These are phyloP conservation scores for Pichia inconspicua DNA, from an alignment of 1,139 yeast genomes.

Conservation along the genomic window DNA sequence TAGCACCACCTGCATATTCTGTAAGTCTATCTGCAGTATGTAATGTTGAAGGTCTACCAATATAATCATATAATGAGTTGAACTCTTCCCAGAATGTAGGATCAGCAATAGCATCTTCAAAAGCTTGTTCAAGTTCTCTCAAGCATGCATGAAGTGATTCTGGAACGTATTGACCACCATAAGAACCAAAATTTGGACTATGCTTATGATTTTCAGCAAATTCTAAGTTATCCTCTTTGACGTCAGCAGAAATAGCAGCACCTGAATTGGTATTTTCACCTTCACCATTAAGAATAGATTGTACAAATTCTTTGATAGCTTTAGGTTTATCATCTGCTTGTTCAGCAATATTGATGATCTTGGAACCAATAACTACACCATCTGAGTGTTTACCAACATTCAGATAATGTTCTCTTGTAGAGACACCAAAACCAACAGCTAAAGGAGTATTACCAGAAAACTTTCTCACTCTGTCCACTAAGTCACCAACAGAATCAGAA, in stretches of 20 bases:
- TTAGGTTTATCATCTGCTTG: slow-evolving; percentile 57
- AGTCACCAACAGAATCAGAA: slow-evolving; percentile 54
- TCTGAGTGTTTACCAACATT: slow-evolving; percentile 75
- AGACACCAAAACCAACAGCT: slow-evolving; percentile 96
- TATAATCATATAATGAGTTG: slow-evolving; percentile 71
- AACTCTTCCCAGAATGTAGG: slow-evolving; percentile 92
- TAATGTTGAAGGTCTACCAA: slow-evolving; percentile 92
- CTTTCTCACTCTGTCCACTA: slow-evolving; percentile 69
- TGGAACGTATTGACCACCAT: slow-evolving; percentile 98
- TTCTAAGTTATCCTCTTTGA: slow-evolving; percentile 27
- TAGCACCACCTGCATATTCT: slow-evolving; percentile 91
- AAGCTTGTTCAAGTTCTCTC: slow-evolving; percentile 79
- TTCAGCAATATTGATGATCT: slow-evolving; percentile 62
- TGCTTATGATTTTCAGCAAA: slow-evolving; percentile 53
- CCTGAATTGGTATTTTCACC: slow-evolving; percentile 22
- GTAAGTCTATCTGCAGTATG: slow-evolving; percentile 87
- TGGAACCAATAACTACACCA: slow-evolving; percentile 94
- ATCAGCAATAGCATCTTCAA: slow-evolving; percentile 81
- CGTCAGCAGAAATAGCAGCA: neutral
- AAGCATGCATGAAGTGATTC: slow-evolving; percentile 91
- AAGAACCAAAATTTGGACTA: slow-evolving; percentile 80
- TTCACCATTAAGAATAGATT: slow-evolving; percentile 61
- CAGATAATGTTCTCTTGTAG: slow-evolving; percentile 83
- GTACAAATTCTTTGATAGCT: slow-evolving; percentile 59
- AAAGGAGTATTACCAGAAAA: slow-evolving; percentile 71